Conservation (phyloP, 345 rosid genomes). For the Kernera saxatilis region DNA sequence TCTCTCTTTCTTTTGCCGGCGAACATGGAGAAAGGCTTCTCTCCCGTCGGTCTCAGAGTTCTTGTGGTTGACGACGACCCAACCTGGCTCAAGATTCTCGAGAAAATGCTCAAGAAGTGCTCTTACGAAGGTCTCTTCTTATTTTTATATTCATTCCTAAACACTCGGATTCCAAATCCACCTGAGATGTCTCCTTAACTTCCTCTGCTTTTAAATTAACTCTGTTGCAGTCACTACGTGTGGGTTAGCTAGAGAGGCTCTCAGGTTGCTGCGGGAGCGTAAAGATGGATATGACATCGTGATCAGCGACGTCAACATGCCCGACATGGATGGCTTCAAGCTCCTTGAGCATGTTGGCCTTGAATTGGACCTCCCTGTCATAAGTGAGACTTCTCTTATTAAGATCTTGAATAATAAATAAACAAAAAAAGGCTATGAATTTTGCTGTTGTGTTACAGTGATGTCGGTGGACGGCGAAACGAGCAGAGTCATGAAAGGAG, state of each 20-base stretch:
- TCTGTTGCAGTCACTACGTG: slow-evolving; percentile 68
- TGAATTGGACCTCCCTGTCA: slow-evolving; percentile 95
- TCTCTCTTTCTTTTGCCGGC: slow-evolving; percentile 10
- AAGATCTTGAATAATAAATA: not conserved
- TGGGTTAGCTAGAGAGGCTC: slow-evolving; percentile 83
- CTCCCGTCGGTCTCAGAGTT: slow-evolving; percentile 88
- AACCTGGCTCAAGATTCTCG: slow-evolving; percentile 94
- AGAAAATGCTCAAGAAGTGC: slow-evolving; percentile 96
- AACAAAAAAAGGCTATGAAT: not conserved
- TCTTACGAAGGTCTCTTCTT: slow-evolving; percentile 66
- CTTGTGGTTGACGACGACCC: slow-evolving; percentile 97
- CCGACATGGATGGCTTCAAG: slow-evolving; percentile 99
- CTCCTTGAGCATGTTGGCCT: slow-evolving; percentile 95
- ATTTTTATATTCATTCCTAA: not conserved
- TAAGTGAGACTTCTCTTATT: slow-evolving; percentile 48
- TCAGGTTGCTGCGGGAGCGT: slow-evolving; percentile 69
- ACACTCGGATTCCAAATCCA: not conserved
- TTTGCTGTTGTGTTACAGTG: slow-evolving; percentile 44
- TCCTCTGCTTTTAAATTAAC: not conserved
- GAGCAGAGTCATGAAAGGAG: slow-evolving; percentile 88
- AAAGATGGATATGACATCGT: slow-evolving; percentile 93
- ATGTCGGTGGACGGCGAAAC: slow-evolving; percentile 98
- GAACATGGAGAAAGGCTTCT: slow-evolving; percentile 62
- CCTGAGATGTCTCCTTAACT: not conserved
- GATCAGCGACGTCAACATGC: slow-evolving; percentile 96